Base-by-base conservation (phyloP, 768 basidiomycete species). In the Steccherinum ochraceum region DNA sequence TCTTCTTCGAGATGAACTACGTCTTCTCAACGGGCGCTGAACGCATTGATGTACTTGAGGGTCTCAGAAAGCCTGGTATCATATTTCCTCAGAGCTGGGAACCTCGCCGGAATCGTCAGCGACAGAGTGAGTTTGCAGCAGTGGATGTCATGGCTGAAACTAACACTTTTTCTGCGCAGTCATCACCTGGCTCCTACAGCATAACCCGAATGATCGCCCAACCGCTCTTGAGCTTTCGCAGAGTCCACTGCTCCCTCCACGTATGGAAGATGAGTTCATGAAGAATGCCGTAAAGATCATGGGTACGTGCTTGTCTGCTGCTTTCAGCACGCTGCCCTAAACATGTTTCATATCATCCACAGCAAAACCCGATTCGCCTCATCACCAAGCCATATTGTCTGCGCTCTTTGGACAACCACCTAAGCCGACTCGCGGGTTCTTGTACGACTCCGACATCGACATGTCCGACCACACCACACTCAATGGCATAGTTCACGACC, bases 1-100 rank as follows among this genome's bases (percentile, higher is more conserved):
- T 96, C 12, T 96, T 96, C 68, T 96, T 97, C 61, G 94, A 97
- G 70, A 95, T 96, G 93, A 93, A 91, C 65, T 90, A 85, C 67
- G 60, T 71, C 16, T 92, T 96, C 68, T 71, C 78, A 11, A 96
- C 93, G 0, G 83, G 80, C 1, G 77, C 88, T 18, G 93, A 97
- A 61, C 82, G 93, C 19, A 87, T 89, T 35, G 81, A 78, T 1
- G 91, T 93, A 19, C 75, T 97, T 0, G 87, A 89, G 57, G 81
- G 84, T 46, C 62, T 96, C 24, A 72, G 94, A 21, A 84, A 80
- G 58, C 83, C 84, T 0, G 69, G 75, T 13, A 80, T 94, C 21
- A 73, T 77, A 47, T 93, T 96, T 59, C 93, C 93, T n/a, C 52
- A 66, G 2, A 73, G 70, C 4, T 97, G 93, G 92, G 79, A 83